These are phyloP conservation scores for Onygenales sp. DNA, from an alignment of 2,329 filamentous ascomycete genomes.

Conservation along the genomic window DNA sequence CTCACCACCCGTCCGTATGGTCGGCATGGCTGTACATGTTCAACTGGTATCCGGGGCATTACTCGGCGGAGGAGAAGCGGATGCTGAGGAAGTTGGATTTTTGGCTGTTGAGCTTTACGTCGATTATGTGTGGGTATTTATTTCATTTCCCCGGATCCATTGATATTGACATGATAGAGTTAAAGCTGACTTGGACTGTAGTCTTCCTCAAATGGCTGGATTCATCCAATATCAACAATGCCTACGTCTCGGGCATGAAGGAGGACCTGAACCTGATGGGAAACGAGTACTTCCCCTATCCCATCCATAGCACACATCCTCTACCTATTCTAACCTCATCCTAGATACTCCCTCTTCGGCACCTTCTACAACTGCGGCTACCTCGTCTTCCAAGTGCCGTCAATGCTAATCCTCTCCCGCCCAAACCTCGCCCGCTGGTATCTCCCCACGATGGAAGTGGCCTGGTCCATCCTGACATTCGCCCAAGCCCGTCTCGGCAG, in stretches of 20 bases:
- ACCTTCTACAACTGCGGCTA: conserved; percentile 15
- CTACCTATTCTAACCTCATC: not conserved
- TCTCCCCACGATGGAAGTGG: conserved; percentile 22
- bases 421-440: conserved; percentile 19
- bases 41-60: conserved; percentile 24
- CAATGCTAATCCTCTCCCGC: conserved; percentile 21
- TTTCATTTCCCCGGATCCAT: not conserved
- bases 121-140: conserved; percentile 18
- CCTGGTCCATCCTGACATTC: conserved; percentile 28
- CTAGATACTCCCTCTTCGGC: conserved; percentile 24
- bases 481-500: conserved; percentile 39
- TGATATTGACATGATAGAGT: not conserved
- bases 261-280: conserved; percentile 23
- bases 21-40: conserved; percentile 12
- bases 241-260: conserved; percentile 24
- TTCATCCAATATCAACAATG: conserved; percentile 24
- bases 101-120: conserved; percentile 22
- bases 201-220: conserved; percentile 21
- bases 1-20: not conserved
- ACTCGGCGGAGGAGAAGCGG: conserved; percentile 21
- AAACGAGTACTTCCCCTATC: conserved; percentile 11
- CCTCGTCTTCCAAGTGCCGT: conserved; percentile 23
- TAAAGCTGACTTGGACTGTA: not conserved
- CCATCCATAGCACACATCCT: not conserved
- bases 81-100: conserved; percentile 23